A percentile compares a stretch with the other conserved stretches of the same genome.
These are phyloP conservation scores for Candida awuae DNA, from an alignment of 805 yeast genomes.

Conservation along the genomic window DNA sequence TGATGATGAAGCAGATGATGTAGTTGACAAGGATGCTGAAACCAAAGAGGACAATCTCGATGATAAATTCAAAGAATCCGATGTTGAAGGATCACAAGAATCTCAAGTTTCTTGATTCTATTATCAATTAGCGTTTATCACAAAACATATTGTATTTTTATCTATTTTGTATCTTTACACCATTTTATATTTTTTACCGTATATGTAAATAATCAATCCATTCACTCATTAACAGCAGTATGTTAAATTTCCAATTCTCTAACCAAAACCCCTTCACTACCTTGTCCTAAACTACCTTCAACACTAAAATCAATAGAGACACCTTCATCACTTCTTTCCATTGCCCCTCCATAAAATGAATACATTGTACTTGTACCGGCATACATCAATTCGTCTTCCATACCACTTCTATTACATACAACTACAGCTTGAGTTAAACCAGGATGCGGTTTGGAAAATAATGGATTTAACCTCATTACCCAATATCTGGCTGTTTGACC, in stretches of 20 bases:
- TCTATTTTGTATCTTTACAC: constrained; percentile 1
- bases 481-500: constrained; percentile 43
- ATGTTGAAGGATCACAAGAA: background rate
- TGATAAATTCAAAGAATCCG: background rate
- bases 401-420: constrained; percentile 66
- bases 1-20: constrained; percentile 4
- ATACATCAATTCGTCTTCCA: constrained; percentile 61
- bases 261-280: constrained; percentile 54
- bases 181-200: background rate
- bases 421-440: constrained; percentile 32
- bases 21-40: background rate
- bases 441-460: constrained; percentile 17
- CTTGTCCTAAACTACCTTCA: constrained; percentile 52
- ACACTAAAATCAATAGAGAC: constrained; percentile 38
- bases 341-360: constrained; percentile 39
- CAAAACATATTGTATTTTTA: constrained; percentile 1
- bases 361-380: constrained; percentile 59
- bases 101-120: background rate
- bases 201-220: background rate
- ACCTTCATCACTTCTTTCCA: constrained; percentile 19
- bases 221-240: background rate
- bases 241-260: constrained; percentile 44
- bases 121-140: background rate
- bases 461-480: constrained; percentile 48
- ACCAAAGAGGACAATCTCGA: background rate